Conservation (phyloP, 768 basidiomycete genomes). For the Russula dissimulans region DNA sequence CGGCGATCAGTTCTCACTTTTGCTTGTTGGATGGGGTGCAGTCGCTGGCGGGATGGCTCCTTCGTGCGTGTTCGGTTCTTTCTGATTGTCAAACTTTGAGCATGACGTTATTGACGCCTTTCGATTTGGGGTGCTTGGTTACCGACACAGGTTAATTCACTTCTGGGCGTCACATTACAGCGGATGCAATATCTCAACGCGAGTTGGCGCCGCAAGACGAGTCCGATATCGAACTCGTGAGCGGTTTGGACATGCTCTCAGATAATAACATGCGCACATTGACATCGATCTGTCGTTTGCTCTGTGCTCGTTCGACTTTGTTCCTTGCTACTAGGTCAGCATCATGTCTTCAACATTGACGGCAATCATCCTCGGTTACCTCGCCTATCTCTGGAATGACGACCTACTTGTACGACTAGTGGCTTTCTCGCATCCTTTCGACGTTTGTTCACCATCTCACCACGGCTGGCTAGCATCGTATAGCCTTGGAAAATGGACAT, state of each 20-base stretch:
- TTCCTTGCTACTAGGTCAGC: constrained; percentile 10
- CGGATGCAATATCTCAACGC: constrained; percentile 60
- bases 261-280: constrained; percentile 64
- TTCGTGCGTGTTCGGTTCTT: constrained; percentile 38
- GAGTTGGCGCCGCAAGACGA: constrained; percentile 26
- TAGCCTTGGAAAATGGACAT: too few species aligned
- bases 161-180: constrained; percentile 84
- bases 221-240: constrained; percentile 45
- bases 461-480: too few species aligned
- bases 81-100: too few species aligned
- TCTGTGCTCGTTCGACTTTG: background rate
- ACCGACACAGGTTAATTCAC: constrained; percentile 59
- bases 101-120: too few species aligned
- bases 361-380: constrained; percentile 15
- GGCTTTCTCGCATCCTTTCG: background rate
- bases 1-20: constrained; percentile 30
- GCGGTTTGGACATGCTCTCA: constrained; percentile 61
- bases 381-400: constrained; percentile 10
- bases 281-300: background rate
- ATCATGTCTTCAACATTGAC: constrained; percentile 19
- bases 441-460: too few species aligned
- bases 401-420: constrained; percentile 1
- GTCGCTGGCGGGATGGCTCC: constrained; percentile 69
- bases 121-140: too few species aligned
- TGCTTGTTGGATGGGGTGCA: constrained; percentile 48